These are phyloP conservation scores for Fraxinus albicans DNA, from an alignment of 305 asterid species.

Conservation along the genomic window DNA sequence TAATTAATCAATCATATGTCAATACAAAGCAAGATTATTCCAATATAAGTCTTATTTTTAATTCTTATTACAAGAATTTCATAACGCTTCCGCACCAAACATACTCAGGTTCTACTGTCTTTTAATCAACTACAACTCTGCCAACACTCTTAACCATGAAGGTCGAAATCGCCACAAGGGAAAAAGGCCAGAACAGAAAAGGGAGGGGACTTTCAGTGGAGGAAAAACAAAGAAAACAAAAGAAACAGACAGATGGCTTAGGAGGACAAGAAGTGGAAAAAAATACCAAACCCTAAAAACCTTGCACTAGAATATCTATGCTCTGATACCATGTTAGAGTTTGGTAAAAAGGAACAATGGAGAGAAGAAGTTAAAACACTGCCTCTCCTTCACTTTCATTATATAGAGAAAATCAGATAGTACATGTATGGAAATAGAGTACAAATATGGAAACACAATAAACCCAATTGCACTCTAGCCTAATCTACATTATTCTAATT, in stretches of 20 bases:
- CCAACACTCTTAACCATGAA: neutral
- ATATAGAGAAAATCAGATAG: neutral
- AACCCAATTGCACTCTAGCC: neutral
- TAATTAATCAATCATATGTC: too few species aligned
- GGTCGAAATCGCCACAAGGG: neutral
- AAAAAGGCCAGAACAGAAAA: neutral
- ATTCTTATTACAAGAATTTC: too few species aligned
- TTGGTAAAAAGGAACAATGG: too few species aligned
- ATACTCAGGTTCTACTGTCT: neutral
- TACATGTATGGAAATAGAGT: neutral
- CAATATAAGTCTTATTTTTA: too few species aligned
- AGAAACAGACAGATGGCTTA: neutral
- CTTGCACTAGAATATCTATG: too few species aligned
- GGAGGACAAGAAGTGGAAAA: neutral
- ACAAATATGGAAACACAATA: neutral
- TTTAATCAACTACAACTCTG: neutral
- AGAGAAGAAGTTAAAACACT: too few species aligned
- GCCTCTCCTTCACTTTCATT: neutral
- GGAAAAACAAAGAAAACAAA: neutral
- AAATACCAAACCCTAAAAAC: neutral
- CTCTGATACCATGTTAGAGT: neutral
- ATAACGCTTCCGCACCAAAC: neutral
- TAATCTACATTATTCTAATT: neutral
- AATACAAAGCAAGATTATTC: too few species aligned
- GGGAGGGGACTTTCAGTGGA: neutral